phyloP scores from a whole-genome alignment of 768 basidiomycete species.

The Trametes villosa region DNA sequence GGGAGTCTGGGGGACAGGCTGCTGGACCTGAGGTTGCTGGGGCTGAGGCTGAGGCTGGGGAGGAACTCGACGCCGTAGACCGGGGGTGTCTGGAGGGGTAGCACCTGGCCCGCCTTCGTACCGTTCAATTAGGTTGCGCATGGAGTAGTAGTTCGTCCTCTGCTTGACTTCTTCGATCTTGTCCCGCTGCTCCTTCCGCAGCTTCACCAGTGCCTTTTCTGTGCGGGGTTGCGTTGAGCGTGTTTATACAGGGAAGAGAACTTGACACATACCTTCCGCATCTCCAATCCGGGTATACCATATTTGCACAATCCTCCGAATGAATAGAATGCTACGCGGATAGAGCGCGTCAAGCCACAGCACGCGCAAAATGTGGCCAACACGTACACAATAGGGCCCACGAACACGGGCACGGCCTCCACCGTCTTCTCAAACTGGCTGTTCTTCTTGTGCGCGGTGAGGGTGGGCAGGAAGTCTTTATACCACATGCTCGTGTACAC shows the following conservation, averaged over 20 bases:
- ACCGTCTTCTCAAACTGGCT: constrained; percentile 46
- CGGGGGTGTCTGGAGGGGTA: constrained; percentile 38
- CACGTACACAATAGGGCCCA: constrained; percentile 81
- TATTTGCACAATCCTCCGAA: constrained; percentile 77
- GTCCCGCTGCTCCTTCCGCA: constrained; percentile 77
- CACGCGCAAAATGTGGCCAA: neutral
- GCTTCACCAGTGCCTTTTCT: constrained; percentile 80
- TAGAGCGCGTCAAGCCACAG: neutral
- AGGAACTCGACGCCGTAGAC: constrained; percentile 46
- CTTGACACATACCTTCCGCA: constrained; percentile 70
- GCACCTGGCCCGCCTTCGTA: constrained; percentile 69
- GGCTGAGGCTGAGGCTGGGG: constrained; percentile 1
- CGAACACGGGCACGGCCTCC: constrained; percentile 60
- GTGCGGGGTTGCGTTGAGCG: constrained; percentile 2
- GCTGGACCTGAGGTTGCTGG: constrained; percentile 19
- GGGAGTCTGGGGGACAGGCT: constrained; percentile 35
- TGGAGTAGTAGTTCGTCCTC: constrained; percentile 94
- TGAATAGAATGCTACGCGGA: constrained; percentile 64
- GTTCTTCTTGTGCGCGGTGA: constrained; percentile 34
- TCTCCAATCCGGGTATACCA: constrained; percentile 84
- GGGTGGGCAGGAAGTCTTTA: constrained; percentile 53
- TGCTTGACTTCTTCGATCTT: constrained; percentile 97
- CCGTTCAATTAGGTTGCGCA: constrained; percentile 85
- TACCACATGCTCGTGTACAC: constrained; percentile 79
- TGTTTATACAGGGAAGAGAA: neutral